These are phyloP conservation scores for Penicillium nordicum DNA, from an alignment of 2,329 filamentous ascomycete species.

Conservation along the genomic window DNA sequence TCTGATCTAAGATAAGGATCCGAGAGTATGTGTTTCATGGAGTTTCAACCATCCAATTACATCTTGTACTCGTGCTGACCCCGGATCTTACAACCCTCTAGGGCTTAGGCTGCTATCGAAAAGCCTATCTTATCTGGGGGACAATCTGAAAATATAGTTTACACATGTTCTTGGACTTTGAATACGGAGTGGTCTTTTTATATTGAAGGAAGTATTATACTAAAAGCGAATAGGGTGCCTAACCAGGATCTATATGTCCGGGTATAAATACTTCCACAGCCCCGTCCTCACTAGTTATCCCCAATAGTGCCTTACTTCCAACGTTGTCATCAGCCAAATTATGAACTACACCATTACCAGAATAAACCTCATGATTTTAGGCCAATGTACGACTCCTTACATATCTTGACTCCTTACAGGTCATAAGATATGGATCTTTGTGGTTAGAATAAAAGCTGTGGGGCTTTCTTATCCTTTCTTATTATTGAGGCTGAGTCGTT, in stretches of 20 bases:
- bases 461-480: not conserved
- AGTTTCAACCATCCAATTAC: slow-evolving; percentile 15
- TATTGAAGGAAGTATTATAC: not conserved
- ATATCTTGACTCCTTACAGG: not conserved
- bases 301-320: not conserved
- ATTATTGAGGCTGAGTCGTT: not conserved
- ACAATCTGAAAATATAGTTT: not conserved
- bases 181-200: not conserved
- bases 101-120: slow-evolving; percentile 13
- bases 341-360: not conserved
- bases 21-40: not conserved
- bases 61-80: not conserved
- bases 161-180: not conserved
- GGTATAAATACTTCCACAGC: not conserved
- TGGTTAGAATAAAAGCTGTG: not conserved
- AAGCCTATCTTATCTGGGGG: not conserved
- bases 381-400: not conserved
- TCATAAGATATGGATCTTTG: not conserved
- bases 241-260: not conserved
- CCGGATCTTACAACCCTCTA: slow-evolving; percentile 18
- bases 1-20: slow-evolving; percentile 9
- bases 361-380: not conserved
- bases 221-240: not conserved
- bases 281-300: not conserved
- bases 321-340: not conserved